Conservation (phyloP, 441 rosid genomes). For the Euphorbia schlechtendalii region DNA sequence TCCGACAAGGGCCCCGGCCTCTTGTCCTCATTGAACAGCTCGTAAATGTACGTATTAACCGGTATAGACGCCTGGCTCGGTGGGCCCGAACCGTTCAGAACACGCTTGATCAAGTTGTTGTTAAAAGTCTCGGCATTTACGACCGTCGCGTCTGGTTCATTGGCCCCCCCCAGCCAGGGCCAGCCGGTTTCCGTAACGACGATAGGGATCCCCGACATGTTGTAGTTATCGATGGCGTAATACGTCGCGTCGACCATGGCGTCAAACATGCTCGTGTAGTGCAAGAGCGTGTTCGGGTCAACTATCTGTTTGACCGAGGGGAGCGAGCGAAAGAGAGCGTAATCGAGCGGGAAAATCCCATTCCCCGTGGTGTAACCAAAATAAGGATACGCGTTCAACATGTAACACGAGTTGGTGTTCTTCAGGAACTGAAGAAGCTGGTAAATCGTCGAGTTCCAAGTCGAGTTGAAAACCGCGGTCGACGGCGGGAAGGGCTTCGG, state of each 20-base stretch:
- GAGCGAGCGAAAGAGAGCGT: constrained; percentile 66
- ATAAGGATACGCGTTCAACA: constrained; percentile 92
- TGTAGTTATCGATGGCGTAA: constrained; percentile 67
- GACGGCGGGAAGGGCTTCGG: constrained; percentile 92
- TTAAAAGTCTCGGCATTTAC: constrained; percentile 73
- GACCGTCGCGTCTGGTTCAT: constrained; percentile 65
- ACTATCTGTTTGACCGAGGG: constrained; percentile 86
- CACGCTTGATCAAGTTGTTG: constrained; percentile 58
- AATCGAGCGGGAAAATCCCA: constrained; percentile 78
- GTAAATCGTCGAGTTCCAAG: constrained; percentile 60
- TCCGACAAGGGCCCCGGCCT: constrained; percentile 64
- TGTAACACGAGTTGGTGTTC: constrained; percentile 76
- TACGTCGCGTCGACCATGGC: constrained; percentile 95
- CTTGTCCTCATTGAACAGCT: constrained; percentile 83
- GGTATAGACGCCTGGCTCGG: constrained; percentile 69
- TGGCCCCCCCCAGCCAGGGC: constrained; percentile 76
- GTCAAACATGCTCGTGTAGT: constrained; percentile 90
- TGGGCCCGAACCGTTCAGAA: constrained; percentile 76
- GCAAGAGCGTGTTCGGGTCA: constrained; percentile 89
- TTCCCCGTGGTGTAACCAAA: constrained; percentile 73
- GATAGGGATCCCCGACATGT: constrained; percentile 64
- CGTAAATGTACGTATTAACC: constrained; percentile 70
- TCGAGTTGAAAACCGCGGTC: constrained; percentile 67
- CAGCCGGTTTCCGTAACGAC: constrained; percentile 91
- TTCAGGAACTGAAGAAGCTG: constrained; percentile 83